Conservation (phyloP, 2,329 filamentous ascomycete species). For the Fusarium devonianum region DNA sequence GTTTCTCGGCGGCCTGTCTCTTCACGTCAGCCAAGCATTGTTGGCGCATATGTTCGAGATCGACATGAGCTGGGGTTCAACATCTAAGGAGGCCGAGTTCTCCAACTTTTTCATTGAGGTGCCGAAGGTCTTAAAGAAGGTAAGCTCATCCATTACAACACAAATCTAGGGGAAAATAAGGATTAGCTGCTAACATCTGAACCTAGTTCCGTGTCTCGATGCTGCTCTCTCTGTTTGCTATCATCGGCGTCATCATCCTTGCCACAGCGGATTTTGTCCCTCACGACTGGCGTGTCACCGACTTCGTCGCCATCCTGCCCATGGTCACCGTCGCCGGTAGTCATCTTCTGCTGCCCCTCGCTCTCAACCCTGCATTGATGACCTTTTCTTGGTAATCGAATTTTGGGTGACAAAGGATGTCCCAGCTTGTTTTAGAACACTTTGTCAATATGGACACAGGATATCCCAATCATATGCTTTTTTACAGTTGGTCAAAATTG, state of each 20-base stretch:
- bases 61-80: constrained; percentile 86
- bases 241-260: constrained; percentile 69
- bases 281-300: constrained; percentile 69
- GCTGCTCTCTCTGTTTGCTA: constrained; percentile 64
- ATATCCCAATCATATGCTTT: background rate
- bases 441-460: constrained; percentile 2
- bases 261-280: constrained; percentile 71
- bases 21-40: constrained; percentile 82
- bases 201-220: constrained; percentile 75
- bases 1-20: constrained; percentile 81
- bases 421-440: constrained; percentile 1
- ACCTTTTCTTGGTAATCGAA: constrained; percentile 72
- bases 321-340: constrained; percentile 74
- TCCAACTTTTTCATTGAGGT: constrained; percentile 88
- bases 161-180: too few species aligned
- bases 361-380: constrained; percentile 80
- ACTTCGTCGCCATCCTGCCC: constrained; percentile 79
- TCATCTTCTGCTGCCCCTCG: constrained; percentile 75
- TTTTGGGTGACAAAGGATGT: constrained; percentile 6
- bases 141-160: constrained; percentile 61
- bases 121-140: constrained; percentile 77
- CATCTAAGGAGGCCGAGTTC: constrained; percentile 81
- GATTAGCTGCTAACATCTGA: constrained; percentile 40
- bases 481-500: background rate
- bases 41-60: constrained; percentile 85